Evolutionary conservation across 352 stramenopile species (phyloP), one percentile per base, ranked within the genome.

Genomic region (Phytophthora ramorum): DNA sequence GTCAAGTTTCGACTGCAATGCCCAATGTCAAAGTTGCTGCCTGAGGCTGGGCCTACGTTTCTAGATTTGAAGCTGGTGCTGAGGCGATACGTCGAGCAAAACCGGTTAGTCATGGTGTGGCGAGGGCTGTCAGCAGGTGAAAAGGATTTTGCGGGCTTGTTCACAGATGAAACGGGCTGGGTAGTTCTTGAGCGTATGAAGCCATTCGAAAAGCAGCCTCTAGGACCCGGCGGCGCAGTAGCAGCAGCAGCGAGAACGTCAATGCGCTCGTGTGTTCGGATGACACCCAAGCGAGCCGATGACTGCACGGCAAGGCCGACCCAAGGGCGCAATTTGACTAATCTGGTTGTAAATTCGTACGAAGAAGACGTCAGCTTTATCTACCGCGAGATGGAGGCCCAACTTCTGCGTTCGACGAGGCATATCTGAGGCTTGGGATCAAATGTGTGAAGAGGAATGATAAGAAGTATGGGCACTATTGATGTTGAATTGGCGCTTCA

Each of bases 341-440:
- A 72, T 35, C 19, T 74, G 9, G 71, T 79, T 32, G 60, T 79
- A 16, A 71, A 69, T 41, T 74, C 71, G 8, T 76, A 79, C 13
- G 54, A 79, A 43, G 62, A 79, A 63, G 71, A 79, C 37, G 71
- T 79, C 7, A 66, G 63, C 12, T 70, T 76, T 17, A 76, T 79
- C 41, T 75, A 78, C 45, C 70, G 70, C 13, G 70, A 78, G 37
- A 78, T 78, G 66, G 70, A 78, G 40, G 53, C 70, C 8, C 51
- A 73, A 54, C 49, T 78, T n/a, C 40, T 78, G 17, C 70, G 70
- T 4, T 45, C 65, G 13, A 64, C 58, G 44, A 47, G 46, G 41
- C 32, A 64, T 35, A 47, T 58, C n/a, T 69, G 34, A 69, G 46
- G 9, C 37, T 44, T 44, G 38, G n/a, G 2, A n/a, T 37, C 10